A percentile compares a stretch with the other conserved stretches of the same genome.
phyloP scores from a whole-genome alignment of 257 asterid species.

The Ilex asprella region DNA sequence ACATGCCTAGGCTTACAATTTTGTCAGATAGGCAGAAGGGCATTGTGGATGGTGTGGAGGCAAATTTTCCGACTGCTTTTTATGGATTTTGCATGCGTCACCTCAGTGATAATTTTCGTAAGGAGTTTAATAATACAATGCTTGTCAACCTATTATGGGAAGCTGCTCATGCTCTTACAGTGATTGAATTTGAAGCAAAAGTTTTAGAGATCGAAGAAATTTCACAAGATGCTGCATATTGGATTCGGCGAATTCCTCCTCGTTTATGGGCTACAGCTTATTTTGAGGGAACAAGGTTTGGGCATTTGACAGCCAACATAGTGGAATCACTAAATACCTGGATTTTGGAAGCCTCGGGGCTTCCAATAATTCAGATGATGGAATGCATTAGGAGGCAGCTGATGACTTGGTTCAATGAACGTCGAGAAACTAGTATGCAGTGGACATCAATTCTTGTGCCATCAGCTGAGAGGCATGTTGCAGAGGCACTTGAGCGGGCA shows the following conservation, averaged over 20 bases:
- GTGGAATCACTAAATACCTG: constrained; percentile 66
- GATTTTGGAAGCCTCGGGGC: constrained; percentile 85
- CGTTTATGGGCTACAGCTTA: constrained; percentile 89
- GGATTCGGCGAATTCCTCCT: constrained; percentile 75
- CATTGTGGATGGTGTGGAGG: constrained; percentile 76
- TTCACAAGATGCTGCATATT: constrained; percentile 84
- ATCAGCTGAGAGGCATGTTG: constrained; percentile 75
- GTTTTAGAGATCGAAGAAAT: constrained; percentile 74
- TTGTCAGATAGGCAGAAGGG: constrained; percentile 85
- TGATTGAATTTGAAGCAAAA: constrained; percentile 67
- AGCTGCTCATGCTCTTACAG: constrained; percentile 79
- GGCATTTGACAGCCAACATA: constrained; percentile 75
- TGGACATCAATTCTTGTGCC: constrained; percentile 95
- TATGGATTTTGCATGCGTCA: constrained; percentile 95
- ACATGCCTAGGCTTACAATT: constrained; percentile 94
- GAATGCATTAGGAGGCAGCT: constrained; percentile 90
- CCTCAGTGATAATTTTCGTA: constrained; percentile 80
- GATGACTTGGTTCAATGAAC: constrained; percentile 93
- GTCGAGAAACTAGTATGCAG: constrained; percentile 87
- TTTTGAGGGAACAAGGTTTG: constrained; percentile 83
- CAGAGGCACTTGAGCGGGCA: constrained; percentile 88
- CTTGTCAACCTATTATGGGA: constrained; percentile 87
- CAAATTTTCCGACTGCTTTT: constrained; percentile 89
- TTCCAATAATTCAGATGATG: constrained; percentile 89
- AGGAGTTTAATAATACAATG: constrained; percentile 79